Conservation (phyloP, 371 early-diverging fungal genomes). For the Rhizomucor miehei region DNA sequence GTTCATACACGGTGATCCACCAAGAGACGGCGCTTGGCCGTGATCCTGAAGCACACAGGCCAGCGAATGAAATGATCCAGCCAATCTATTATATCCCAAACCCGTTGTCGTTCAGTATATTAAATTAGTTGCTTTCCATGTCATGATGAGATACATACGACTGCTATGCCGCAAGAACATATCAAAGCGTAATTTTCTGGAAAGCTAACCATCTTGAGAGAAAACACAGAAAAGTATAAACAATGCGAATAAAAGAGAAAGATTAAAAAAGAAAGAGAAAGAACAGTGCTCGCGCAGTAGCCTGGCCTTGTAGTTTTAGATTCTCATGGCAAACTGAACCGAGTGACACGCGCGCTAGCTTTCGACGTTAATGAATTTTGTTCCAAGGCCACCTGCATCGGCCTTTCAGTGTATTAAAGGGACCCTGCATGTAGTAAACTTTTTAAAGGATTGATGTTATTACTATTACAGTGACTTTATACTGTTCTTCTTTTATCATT, state of each 20-base stretch:
- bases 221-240: background rate
- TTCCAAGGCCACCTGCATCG: no score
- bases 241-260: no score
- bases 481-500: no score
- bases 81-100: conserved; percentile 26
- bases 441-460: no score
- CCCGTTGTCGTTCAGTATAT: background rate
- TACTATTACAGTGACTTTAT: no score
- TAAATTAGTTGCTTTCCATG: background rate
- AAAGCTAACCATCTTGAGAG: conserved; percentile 6
- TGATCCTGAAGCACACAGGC: conserved; percentile 28
- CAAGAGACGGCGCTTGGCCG: conserved; percentile 24
- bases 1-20: conserved; percentile 33
- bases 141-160: no score
- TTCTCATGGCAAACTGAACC: no score
- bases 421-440: no score
- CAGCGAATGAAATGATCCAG: conserved; percentile 37
- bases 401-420: no score
- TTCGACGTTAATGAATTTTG: no score
- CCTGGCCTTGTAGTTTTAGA: background rate
- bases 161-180: conserved; percentile 3
- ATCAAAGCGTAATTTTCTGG: conserved; percentile 6
- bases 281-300: background rate
- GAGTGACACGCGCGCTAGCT: no score
- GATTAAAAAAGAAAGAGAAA: conserved; percentile 7